phyloP scores from a whole-genome alignment of 2,329 filamentous ascomycete genomes.

The Curvularia lunata region DNA sequence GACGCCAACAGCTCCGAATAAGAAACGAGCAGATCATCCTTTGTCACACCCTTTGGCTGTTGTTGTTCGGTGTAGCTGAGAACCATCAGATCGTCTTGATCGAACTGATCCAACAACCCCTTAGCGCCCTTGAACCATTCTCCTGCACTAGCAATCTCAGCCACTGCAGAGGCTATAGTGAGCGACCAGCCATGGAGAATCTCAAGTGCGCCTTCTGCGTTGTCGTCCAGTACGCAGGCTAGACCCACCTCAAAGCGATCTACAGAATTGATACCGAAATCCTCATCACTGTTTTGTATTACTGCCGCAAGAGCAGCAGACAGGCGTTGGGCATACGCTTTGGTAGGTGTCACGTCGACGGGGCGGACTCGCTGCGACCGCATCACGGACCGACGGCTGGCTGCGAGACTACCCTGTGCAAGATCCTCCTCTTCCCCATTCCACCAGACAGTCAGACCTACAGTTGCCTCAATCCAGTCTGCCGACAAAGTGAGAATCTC shows the following conservation, averaged over 20 bases:
- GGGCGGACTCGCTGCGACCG: conserved; percentile 51
- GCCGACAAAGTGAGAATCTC: conserved; percentile 79
- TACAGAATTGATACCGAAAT: conserved; percentile 76
- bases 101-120: conserved; percentile 70
- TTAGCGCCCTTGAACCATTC: conserved; percentile 72
- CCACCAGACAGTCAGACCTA: conserved; percentile 91
- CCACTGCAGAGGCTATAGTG: conserved; percentile 75
- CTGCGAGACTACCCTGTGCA: conserved; percentile 51
- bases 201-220: conserved; percentile 75
- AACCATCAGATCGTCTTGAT: conserved; percentile 84
- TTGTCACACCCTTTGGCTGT: conserved; percentile 60
- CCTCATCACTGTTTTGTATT: conserved; percentile 68
- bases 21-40: conserved; percentile 77
- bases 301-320: conserved; percentile 70
- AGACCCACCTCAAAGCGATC: conserved; percentile 81
- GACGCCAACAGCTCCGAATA: conserved; percentile 72
- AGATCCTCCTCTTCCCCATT: conserved; percentile 70
- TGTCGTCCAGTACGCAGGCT: conserved; percentile 81
- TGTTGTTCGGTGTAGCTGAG: conserved; percentile 64
- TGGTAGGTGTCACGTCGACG: conserved; percentile 61
- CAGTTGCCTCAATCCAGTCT: conserved; percentile 89
- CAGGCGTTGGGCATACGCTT: conserved; percentile 77
- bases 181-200: conserved; percentile 82
- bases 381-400: conserved; percentile 53
- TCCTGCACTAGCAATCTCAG: conserved; percentile 82